These are phyloP conservation scores for Capronia americana DNA, from an alignment of 2,329 filamentous ascomycete genomes.

Conservation along the genomic window DNA sequence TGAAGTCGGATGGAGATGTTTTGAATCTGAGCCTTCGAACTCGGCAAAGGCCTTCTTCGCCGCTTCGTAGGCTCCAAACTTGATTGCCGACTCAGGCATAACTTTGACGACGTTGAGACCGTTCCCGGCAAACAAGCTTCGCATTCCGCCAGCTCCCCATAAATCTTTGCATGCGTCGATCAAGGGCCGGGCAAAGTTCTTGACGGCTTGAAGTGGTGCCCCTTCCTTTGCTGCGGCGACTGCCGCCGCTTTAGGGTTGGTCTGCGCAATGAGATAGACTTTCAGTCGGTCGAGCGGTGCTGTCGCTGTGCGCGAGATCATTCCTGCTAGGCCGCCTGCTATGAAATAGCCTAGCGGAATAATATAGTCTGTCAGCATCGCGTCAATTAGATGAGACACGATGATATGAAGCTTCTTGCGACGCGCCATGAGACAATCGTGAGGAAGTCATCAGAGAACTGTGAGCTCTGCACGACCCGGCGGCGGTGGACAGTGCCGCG, in stretches of 20 bases:
- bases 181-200: constrained; percentile 72
- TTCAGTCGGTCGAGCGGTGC: constrained; percentile 96
- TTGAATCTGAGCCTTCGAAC: constrained; percentile 83
- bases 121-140: constrained; percentile 94
- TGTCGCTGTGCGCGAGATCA: constrained; percentile 91
- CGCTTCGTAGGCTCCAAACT: constrained; percentile 97
- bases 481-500: neutral
- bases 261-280: constrained; percentile 95
- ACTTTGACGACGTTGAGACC: constrained; percentile 96
- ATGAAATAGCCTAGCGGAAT: constrained; percentile 96
- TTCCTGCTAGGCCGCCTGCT: constrained; percentile 92
- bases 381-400: constrained; percentile 32
- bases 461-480: neutral
- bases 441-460: neutral
- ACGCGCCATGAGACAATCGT: neutral
- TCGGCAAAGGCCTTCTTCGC: constrained; percentile 85
- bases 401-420: constrained; percentile 13
- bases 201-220: constrained; percentile 67
- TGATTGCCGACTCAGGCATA: constrained; percentile 98
- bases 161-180: constrained; percentile 75
- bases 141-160: constrained; percentile 83
- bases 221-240: constrained; percentile 73
- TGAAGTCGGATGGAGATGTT: constrained; percentile 78
- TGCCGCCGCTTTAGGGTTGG: constrained; percentile 65
- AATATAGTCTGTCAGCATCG: constrained; percentile 69